A percentile compares a stretch with the other conserved stretches of the same genome.
These are phyloP conservation scores for Lachancea nothofagi DNA, from an alignment of 805 yeast species.

Conservation along the genomic window DNA sequence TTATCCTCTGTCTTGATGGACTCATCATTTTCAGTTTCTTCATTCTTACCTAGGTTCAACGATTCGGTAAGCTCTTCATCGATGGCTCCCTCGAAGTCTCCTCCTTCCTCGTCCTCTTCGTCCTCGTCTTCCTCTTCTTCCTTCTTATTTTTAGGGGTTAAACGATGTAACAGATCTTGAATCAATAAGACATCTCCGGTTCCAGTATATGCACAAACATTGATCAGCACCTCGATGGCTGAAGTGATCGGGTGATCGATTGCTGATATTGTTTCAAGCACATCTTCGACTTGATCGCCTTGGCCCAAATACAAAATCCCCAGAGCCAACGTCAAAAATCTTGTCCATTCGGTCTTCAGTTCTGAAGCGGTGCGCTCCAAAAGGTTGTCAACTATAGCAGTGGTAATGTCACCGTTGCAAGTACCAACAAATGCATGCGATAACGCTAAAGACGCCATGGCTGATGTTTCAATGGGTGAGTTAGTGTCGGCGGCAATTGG, in stretches of 20 bases:
- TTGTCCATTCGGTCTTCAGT: slow-evolving; percentile 77
- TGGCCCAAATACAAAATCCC: slow-evolving; percentile 91
- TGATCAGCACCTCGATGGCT: slow-evolving; percentile 82
- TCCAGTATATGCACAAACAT: slow-evolving; percentile 93
- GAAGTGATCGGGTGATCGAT: slow-evolving; percentile 91
- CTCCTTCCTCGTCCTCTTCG: slow-evolving; percentile 44
- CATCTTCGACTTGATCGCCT: slow-evolving; percentile 90
- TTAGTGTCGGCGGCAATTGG: slow-evolving; percentile 80
- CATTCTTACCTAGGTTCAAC: slow-evolving; percentile 22
- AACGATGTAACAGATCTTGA: slow-evolving; percentile 83
- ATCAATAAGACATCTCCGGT: slow-evolving; percentile 95
- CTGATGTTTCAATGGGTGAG: slow-evolving; percentile 68
- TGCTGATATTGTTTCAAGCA: slow-evolving; percentile 87
- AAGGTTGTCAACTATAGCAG: slow-evolving; percentile 84
- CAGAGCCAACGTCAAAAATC: slow-evolving; percentile 85
- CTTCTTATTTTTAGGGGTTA: slow-evolving; percentile 63
- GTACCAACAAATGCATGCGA: slow-evolving; percentile 96
- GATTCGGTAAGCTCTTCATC: slow-evolving; percentile 30
- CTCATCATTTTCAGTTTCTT: slow-evolving; percentile 26
- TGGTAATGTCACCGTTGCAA: slow-evolving; percentile 88
- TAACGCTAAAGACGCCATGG: slow-evolving; percentile 83
- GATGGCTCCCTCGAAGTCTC: slow-evolving; percentile 36
- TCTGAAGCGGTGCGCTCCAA: slow-evolving; percentile 78
- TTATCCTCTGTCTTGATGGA: too few species aligned
- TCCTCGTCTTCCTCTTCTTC: slow-evolving; percentile 52